Evolutionary conservation across 257 asterid species (phyloP).

Genomic region (Jasminum sambac): DNA sequence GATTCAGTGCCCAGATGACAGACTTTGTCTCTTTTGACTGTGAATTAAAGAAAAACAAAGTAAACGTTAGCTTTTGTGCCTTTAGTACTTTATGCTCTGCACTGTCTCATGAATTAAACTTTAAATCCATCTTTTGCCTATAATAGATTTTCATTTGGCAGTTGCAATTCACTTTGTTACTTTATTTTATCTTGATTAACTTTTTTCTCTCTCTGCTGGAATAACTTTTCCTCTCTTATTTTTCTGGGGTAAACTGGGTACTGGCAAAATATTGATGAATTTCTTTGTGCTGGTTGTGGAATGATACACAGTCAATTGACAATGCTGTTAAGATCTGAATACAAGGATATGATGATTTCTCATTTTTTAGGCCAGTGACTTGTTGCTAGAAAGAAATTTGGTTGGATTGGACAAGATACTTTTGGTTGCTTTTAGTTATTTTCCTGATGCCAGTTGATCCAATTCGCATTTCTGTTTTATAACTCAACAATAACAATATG

Average conservation of each 20-base stretch:
- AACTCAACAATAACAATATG: background rate
- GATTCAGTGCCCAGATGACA: slow-evolving; percentile 18
- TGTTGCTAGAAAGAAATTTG: background rate
- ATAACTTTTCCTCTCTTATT: slow-evolving; percentile 20
- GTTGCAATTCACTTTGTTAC: slow-evolving; percentile 28
- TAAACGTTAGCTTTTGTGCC: slow-evolving; percentile 37
- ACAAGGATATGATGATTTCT: slow-evolving; percentile 3
- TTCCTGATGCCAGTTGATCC: slow-evolving; percentile 2
- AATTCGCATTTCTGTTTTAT: background rate
- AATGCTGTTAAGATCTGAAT: background rate
- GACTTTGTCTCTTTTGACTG: slow-evolving; percentile 35
- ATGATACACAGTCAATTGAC: background rate
- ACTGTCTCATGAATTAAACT: background rate
- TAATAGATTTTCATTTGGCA: slow-evolving; percentile 28
- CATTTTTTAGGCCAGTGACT: background rate
- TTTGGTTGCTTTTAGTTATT: background rate
- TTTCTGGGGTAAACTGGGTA: slow-evolving; percentile 9
- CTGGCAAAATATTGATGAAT: slow-evolving; percentile 5
- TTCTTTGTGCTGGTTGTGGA: slow-evolving; percentile 18
- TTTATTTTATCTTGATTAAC: slow-evolving; percentile 35
- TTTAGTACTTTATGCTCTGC: slow-evolving; percentile 33
- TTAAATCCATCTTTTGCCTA: slow-evolving; percentile 25
- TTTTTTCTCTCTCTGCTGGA: slow-evolving; percentile 27
- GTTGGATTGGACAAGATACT: background rate
- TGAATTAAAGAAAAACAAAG: slow-evolving; percentile 34